Evolutionary conservation across 306 rosid species (phyloP).

Genomic region (Psophocarpus tetragonolobus): DNA sequence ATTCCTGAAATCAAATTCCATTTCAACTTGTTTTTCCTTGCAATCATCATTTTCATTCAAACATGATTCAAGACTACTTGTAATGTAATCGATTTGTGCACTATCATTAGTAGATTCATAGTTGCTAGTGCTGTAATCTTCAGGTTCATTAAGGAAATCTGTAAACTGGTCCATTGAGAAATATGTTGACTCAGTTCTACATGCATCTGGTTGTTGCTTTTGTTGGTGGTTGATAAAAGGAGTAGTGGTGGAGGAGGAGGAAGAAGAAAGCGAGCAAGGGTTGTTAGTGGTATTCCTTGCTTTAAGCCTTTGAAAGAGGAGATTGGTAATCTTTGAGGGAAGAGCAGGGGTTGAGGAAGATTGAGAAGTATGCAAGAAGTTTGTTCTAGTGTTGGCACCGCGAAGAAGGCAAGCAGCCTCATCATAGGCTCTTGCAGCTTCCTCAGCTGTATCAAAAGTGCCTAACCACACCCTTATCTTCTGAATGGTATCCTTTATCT

Average conservation of each 20-base stretch:
- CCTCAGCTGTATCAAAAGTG: constrained; percentile 85
- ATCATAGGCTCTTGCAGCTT: constrained; percentile 91
- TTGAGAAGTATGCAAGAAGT: constrained; percentile 69
- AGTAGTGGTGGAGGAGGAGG: constrained; percentile 21
- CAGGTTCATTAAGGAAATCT: constrained; percentile 66
- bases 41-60: constrained; percentile 46
- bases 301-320: constrained; percentile 75
- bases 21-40: constrained; percentile 27
- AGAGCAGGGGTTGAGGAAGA: constrained; percentile 61
- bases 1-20: constrained; percentile 37
- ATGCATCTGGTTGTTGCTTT: constrained; percentile 30
- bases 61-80: constrained; percentile 64
- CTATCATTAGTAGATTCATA: constrained; percentile 11
- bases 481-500: constrained; percentile 82
- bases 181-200: constrained; percentile 29
- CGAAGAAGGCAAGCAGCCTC: constrained; percentile 87
- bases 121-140: constrained; percentile 50
- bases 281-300: constrained; percentile 46
- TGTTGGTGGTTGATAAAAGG: constrained; percentile 41
- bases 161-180: constrained; percentile 48
- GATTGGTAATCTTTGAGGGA: constrained; percentile 74
- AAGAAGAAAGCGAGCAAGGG: background rate
- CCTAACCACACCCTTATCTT: constrained; percentile 91
- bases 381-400: constrained; percentile 78
- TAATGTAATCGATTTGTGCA: constrained; percentile 52